phyloP scores from a whole-genome alignment of 371 early-diverging fungal genomes.

The Paraphysoderma sedebokerense region DNA sequence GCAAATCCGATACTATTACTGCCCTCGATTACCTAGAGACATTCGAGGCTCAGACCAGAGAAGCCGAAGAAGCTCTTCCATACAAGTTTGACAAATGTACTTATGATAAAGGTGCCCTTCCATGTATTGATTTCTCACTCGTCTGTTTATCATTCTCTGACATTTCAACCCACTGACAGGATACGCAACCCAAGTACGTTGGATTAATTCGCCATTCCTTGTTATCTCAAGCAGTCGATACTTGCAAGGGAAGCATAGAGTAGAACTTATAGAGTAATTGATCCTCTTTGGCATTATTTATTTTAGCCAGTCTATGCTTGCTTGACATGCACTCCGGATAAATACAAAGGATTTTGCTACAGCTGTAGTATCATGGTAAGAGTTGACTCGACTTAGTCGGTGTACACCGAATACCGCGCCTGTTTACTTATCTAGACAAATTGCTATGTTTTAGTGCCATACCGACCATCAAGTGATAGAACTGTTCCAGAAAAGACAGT shows the following conservation, averaged over 20 bases:
- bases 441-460: slow-evolving; percentile 22
- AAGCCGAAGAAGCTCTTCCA: slow-evolving; percentile 38
- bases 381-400: neutral
- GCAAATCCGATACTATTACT: too few species aligned
- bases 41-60: slow-evolving; percentile 28
- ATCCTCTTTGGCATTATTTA: too few species aligned
- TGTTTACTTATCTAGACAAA: neutral
- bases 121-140: too few species aligned
- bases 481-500: slow-evolving; percentile 60
- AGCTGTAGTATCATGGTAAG: slow-evolving; percentile 40
- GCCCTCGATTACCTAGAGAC: slow-evolving; percentile 34
- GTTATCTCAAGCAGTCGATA: too few species aligned
- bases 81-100: slow-evolving; percentile 64
- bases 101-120: slow-evolving; percentile 49
- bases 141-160: too few species aligned
- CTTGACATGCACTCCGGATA: slow-evolving; percentile 41
- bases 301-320: slow-evolving; percentile 74
- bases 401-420: slow-evolving; percentile 17
- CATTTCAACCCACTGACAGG: too few species aligned
- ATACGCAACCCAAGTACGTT: too few species aligned
- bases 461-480: slow-evolving; percentile 60
- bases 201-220: too few species aligned
- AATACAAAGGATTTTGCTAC: slow-evolving; percentile 39
- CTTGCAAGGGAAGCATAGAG: too few species aligned
- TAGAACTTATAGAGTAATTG: too few species aligned